Conservation (phyloP, 2,329 filamentous ascomycete genomes). For the Fusarium sp. region DNA sequence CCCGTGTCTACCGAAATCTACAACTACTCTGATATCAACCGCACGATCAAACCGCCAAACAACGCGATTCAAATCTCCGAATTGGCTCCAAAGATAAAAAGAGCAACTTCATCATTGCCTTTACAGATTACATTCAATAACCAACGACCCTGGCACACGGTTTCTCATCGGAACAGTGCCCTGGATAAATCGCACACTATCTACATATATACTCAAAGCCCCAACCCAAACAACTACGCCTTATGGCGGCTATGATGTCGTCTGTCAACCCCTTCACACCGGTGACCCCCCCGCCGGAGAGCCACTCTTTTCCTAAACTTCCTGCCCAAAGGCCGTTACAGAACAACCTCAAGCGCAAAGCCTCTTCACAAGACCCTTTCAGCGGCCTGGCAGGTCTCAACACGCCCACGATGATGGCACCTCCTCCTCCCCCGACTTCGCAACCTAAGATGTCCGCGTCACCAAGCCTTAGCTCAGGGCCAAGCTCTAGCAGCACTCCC, state of each 20-base stretch:
- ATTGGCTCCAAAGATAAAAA: conserved; percentile 27
- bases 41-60: conserved; percentile 20
- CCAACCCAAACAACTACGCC: conserved; percentile 31
- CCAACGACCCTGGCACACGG: conserved; percentile 25
- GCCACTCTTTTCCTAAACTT: conserved; percentile 47
- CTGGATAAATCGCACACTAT: conserved; percentile 8
- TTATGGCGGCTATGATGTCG: conserved; percentile 49
- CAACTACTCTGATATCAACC: conserved; percentile 13
- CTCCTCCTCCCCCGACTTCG: conserved; percentile 41
- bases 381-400: conserved; percentile 30
- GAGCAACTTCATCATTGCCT: conserved; percentile 28
- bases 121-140: conserved; percentile 13
- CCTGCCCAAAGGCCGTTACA: conserved; percentile 44
- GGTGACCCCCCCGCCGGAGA: conserved; percentile 47
- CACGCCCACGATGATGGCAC: conserved; percentile 38
- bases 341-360: conserved; percentile 45
- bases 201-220: conserved; percentile 32
- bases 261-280: conserved; percentile 47
- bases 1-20: conserved; percentile 16
- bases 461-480: conserved; percentile 34
- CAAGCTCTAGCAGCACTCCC: conserved; percentile 30
- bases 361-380: conserved; percentile 42
- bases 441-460: conserved; percentile 40
- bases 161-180: conserved; percentile 28
- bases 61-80: conserved; percentile 19